These are phyloP conservation scores for Chlorociboria aeruginascens DNA, from an alignment of 495 filamentous ascomycete species.

Conservation along the genomic window DNA sequence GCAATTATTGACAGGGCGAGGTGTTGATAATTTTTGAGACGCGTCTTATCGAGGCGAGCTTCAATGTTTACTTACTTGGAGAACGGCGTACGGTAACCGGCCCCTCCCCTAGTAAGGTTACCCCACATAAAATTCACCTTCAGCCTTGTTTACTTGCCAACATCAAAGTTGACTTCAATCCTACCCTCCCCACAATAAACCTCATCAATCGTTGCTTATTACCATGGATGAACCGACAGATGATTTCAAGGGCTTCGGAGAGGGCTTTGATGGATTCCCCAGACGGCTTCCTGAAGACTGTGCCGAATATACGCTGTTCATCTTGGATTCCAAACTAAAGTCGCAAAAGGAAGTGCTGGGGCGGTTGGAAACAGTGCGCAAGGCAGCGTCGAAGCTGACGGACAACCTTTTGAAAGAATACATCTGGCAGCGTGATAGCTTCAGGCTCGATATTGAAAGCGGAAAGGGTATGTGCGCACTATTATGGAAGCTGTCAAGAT, in stretches of 20 bases:
- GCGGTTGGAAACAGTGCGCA: conserved; percentile 59
- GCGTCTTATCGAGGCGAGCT: conserved; percentile 3
- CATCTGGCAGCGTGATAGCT: conserved; percentile 87
- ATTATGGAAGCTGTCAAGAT: neutral
- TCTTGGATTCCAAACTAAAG: conserved; percentile 46
- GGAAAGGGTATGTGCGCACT: conserved; percentile 40
- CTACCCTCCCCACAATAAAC: neutral
- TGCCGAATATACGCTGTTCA: conserved; percentile 73
- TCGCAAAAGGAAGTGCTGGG: conserved; percentile 30
- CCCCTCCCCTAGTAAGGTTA: too few species aligned
- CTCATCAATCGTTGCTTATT: neutral
- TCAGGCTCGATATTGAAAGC: conserved; percentile 44
- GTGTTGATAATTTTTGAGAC: conserved; percentile 8
- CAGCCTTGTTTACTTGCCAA: neutral
- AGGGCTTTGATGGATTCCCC: conserved; percentile 51
- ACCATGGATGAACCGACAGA: conserved; percentile 22
- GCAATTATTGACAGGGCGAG: conserved; percentile 10
- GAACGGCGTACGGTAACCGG: too few species aligned
- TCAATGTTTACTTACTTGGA: neutral
- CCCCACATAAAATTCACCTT: neutral
- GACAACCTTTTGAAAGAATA: conserved; percentile 62
- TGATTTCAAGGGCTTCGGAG: conserved; percentile 33
- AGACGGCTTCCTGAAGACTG: conserved; percentile 74
- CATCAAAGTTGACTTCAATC: neutral
- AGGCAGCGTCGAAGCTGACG: conserved; percentile 47